A percentile compares a stretch with the other conserved stretches of the same genome.
Evolutionary conservation across 2,329 filamentous ascomycete species (phyloP).

Genomic region (Colletotrichum abscissum): DNA sequence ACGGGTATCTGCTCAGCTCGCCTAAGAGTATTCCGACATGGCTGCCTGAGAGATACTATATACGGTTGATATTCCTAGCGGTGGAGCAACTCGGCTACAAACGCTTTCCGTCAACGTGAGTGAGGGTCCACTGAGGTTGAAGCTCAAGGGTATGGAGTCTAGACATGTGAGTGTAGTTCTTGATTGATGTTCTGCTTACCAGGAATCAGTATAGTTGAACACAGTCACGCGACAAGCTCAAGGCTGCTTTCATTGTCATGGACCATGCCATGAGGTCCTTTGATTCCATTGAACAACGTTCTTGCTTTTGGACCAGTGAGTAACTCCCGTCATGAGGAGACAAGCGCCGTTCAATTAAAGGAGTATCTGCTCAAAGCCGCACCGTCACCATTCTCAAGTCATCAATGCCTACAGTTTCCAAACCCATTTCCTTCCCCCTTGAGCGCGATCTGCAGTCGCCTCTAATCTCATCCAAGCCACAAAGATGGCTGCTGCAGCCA

Average conservation of each 20-base stretch:
- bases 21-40: neutral
- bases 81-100: neutral
- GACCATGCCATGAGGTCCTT: neutral
- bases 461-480: neutral
- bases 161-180: neutral
- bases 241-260: neutral
- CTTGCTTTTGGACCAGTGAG: neutral
- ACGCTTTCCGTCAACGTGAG: neutral
- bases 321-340: neutral
- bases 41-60: neutral
- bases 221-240: neutral
- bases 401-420: neutral
- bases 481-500: neutral
- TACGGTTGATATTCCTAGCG: neutral
- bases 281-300: neutral
- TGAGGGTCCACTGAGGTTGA: neutral
- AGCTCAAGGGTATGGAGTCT: neutral
- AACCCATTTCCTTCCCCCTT: neutral
- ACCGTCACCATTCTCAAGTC: neutral
- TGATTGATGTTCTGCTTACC: neutral
- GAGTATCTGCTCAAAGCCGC: neutral
- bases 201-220: neutral
- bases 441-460: neutral
- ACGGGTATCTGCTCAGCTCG: neutral
- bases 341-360: neutral